Conservation (phyloP, 176 grass and related monocot species). For the Lolium rigidum region DNA sequence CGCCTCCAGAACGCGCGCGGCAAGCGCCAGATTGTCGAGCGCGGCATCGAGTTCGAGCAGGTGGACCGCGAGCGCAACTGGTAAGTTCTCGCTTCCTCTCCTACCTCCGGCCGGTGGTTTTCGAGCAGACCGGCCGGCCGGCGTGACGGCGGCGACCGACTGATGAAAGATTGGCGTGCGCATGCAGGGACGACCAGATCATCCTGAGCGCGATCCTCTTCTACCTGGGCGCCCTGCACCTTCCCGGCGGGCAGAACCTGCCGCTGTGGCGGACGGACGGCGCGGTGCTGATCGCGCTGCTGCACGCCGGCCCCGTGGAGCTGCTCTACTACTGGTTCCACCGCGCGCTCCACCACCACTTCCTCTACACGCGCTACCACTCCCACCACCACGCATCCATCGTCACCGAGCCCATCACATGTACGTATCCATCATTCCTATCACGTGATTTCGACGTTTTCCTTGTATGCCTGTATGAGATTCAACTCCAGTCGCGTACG, state of each 20-base stretch:
- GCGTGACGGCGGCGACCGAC: background rate
- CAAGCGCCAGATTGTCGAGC: conserved; percentile 71
- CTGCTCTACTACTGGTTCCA: conserved; percentile 82
- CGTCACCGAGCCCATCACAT: conserved; percentile 78
- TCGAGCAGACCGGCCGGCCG: background rate
- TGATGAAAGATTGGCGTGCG: background rate
- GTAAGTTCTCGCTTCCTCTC: conserved; percentile 6
- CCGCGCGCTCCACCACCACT: conserved; percentile 77
- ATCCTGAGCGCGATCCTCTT: conserved; percentile 59
- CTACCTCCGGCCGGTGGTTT: background rate
- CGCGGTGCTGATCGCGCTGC: conserved; percentile 32
- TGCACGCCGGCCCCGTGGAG: conserved; percentile 63
- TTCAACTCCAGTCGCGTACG: background rate
- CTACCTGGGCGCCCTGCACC: conserved; percentile 24
- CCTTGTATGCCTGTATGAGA: too few relatives aligned
- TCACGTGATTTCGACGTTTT: background rate
- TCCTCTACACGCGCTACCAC: conserved; percentile 69
- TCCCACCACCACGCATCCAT: conserved; percentile 70
- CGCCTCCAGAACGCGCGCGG: conserved; percentile 83
- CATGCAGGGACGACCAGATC: conserved; percentile 72
- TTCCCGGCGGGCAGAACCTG: conserved; percentile 6
- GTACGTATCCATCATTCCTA: background rate
- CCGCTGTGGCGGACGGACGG: conserved; percentile 65
- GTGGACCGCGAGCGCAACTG: conserved; percentile 92
- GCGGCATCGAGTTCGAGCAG: conserved; percentile 93